phyloP scores from a whole-genome alignment of 306 rosid species.

The Benincasa hispida region DNA sequence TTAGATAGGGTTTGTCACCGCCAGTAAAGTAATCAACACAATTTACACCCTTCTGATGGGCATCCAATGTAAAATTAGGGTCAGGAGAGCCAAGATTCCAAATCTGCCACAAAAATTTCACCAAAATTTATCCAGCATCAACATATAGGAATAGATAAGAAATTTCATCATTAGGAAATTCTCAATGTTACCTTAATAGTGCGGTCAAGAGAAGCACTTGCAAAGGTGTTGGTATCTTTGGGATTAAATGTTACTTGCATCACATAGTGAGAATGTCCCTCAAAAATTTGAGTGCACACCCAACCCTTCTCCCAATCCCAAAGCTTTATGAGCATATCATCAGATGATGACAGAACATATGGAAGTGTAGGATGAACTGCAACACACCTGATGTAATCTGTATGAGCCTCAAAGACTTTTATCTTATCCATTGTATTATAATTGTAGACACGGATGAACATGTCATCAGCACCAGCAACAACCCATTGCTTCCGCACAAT shows the following conservation, averaged over 20 bases:
- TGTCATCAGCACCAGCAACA: conserved; percentile 97
- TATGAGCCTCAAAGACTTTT: conserved; percentile 86
- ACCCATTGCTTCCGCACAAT: conserved; percentile 96
- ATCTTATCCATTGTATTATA: conserved; percentile 97
- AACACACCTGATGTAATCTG: conserved; percentile 97
- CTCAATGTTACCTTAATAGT: conserved; percentile 59
- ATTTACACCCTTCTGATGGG: conserved; percentile 87
- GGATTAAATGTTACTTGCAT: conserved; percentile 99
- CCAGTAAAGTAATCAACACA: conserved; percentile 98
- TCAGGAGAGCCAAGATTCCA: conserved; percentile 98
- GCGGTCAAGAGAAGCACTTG: conserved; percentile 99
- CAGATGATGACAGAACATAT: conserved; percentile 86
- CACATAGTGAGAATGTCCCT: conserved; percentile 96
- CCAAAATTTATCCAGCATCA: neutral
- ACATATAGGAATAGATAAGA: neutral
- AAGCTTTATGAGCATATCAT: conserved; percentile 98
- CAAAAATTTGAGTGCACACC: conserved; percentile 94
- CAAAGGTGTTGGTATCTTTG: conserved; percentile 98
- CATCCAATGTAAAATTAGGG: conserved; percentile 95
- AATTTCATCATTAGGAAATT: conserved; percentile 7
- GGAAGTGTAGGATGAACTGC: conserved; percentile 98
- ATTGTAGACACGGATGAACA: conserved; percentile 82
- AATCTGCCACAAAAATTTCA: conserved; percentile 33
- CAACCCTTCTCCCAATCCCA: conserved; percentile 99
- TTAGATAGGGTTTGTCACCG: conserved; percentile 94